Evolutionary conservation across 495 filamentous ascomycete genomes (phyloP).

Genomic region (Podospora fimiseda): DNA sequence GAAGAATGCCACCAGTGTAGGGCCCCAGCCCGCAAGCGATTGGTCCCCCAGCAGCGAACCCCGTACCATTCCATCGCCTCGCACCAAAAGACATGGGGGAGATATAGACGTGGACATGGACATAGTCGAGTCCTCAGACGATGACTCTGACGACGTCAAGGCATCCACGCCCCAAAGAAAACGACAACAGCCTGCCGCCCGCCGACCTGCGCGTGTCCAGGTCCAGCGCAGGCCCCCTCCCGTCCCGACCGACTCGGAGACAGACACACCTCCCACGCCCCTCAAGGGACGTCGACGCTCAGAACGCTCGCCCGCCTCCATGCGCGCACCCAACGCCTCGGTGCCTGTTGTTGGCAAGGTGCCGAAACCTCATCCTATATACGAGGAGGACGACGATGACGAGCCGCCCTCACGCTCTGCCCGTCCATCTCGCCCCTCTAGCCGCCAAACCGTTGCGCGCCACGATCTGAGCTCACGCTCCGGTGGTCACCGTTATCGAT

Average conservation of each 20-base stretch:
- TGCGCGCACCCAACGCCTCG: slow-evolving; percentile 25
- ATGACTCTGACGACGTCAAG: slow-evolving; percentile 17
- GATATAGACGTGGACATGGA: slow-evolving; percentile 25
- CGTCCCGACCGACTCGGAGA: slow-evolving; percentile 7
- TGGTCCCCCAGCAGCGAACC: slow-evolving; percentile 32
- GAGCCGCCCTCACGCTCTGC: slow-evolving; percentile 11
- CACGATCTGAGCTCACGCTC: slow-evolving; percentile 36
- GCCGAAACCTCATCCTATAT: slow-evolving; percentile 23
- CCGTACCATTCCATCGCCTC: slow-evolving; percentile 38
- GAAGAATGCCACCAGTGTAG: slow-evolving; percentile 30
- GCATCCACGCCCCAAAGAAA: slow-evolving; percentile 17
- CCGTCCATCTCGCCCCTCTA: slow-evolving; percentile 17
- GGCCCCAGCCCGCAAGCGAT: slow-evolving; percentile 32
- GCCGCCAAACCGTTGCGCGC: slow-evolving; percentile 29
- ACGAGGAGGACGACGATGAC: slow-evolving; percentile 20
- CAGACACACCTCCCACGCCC: slow-evolving; percentile 12
- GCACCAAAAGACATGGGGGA: slow-evolving; percentile 22
- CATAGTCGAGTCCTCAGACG: slow-evolving; percentile 17
- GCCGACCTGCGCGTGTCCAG: slow-evolving; percentile 11
- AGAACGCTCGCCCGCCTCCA: slow-evolving; percentile 11
- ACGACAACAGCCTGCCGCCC: slow-evolving; percentile 9
- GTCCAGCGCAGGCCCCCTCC: slow-evolving; percentile 9
- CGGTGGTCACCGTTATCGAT: slow-evolving; percentile 32
- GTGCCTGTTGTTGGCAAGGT: slow-evolving; percentile 18
- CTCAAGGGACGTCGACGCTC: slow-evolving; percentile 6